Base-by-base conservation (phyloP, 2,329 filamentous ascomycete species). In the Fusarium odoratissimum region DNA sequence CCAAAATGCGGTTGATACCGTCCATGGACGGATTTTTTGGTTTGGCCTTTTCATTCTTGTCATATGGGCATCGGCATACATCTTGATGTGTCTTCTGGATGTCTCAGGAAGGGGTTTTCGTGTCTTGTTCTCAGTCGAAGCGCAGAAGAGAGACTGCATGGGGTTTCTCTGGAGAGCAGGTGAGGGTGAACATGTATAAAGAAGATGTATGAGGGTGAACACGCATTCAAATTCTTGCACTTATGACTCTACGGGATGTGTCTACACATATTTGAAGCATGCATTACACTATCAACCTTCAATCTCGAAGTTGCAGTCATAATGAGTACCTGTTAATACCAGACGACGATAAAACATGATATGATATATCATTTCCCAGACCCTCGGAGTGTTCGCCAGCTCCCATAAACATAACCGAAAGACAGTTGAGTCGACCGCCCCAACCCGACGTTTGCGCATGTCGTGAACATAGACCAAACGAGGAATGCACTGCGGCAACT, bases 41-140 rank as follows among this genome's bases (percentile, higher is more conserved):
- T 57, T 66, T 72, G 62, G 62, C 65, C 58, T 76, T 69, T 61
- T 60, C 62, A 65, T 42, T 62, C 66, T 65, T 51, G 60, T 57
- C 37, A 56, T 49, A 25, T 55, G 68, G 49, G 54, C 46, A 49
- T 44, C 30, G 46, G 56, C 33, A 69, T 68, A 40, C 51, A 68
- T 69, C 49, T 57, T 42, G 45, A 64, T 54, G 35, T 51, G 58
- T 54, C 64, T 65, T 58, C 51, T 64, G 62, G 60, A 67, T 74
- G 54, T 72, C 46, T 61, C n/a, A 33, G 38, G 25, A 31, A 58
- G 49, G 64, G 25, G 23, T 19, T n/a, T 51, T 62, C 41, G 42
- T 44, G 35, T 49, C 23, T 59, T 63, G 33, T 52, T 40, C 38
- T 38, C 23, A 48, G 40, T 23, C 46, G 31, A 37, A 23, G 40